phyloP scores from a whole-genome alignment of 2,329 filamentous ascomycete genomes.

The Fusarium verrucosum region DNA sequence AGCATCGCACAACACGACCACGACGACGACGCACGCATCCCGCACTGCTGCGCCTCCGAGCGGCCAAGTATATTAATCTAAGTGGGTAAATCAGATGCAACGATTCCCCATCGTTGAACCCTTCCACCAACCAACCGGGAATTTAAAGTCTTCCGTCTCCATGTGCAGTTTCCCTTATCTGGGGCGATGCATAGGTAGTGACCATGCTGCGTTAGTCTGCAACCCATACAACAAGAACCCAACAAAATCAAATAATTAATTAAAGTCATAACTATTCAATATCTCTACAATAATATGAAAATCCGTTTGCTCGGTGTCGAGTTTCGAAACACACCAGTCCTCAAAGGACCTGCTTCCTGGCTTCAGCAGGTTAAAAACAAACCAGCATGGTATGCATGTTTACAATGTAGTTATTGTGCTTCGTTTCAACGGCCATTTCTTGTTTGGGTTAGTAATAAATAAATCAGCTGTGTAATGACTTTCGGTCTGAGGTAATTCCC shows the following conservation, averaged over 20 bases:
- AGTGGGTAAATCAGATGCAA: constrained; percentile 19
- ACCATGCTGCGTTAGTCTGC: background rate
- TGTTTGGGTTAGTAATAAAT: constrained; percentile 10
- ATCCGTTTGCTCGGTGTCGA: constrained; percentile 6
- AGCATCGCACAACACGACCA: constrained; percentile 31
- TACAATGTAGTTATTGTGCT: background rate
- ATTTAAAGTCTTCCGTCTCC: constrained; percentile 13
- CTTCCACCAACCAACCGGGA: constrained; percentile 26
- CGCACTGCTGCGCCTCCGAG: constrained; percentile 23
- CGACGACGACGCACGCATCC: constrained; percentile 24
- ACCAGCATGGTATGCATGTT: constrained; percentile 1
- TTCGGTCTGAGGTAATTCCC: background rate
- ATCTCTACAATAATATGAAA: background rate
- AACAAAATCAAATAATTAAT: background rate
- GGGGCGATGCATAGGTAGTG: background rate
- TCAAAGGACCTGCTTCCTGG: background rate
- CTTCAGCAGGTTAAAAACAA: constrained; percentile 12
- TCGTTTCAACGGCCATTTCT: constrained; percentile 30
- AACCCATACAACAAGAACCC: background rate
- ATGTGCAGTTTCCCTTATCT: constrained; percentile 2
- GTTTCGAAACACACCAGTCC: constrained; percentile 19
- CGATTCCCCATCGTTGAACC: constrained; percentile 7
- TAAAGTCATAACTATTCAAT: constrained; percentile 19
- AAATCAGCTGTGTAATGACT: background rate
- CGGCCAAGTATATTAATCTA: constrained; percentile 2